Evolutionary conservation across 2,329 filamentous ascomycete species (phyloP), one percentile per base, ranked within the genome.

Genomic region (Cryphonectria japonica): DNA sequence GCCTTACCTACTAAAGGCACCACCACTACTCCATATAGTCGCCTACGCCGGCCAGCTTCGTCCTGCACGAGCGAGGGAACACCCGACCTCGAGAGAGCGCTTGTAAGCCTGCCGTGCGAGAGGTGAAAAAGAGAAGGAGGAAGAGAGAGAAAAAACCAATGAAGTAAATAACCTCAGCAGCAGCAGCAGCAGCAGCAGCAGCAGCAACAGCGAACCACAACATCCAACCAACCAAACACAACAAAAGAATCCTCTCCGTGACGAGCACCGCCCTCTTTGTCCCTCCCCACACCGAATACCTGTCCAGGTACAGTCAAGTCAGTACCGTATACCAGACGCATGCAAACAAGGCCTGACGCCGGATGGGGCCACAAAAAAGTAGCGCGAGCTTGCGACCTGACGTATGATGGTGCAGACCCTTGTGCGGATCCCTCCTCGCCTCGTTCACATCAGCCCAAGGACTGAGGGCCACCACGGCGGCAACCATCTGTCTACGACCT

Each of bases 301-400:
- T 60, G 57, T 34, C 37, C 61, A 63, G 13, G 61, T 46, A 63
- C 61, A 46, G 9, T 19, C 34, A 41, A 41, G 29, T 39, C 37
- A n/a, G 61, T 46, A 64, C 41, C 26, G 26, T 32, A 46, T 46
- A 61, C 59, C 34, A 61, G 59, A 61, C 41, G 61, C 63, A 32
- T 19, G 41, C 41, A 46, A 32, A 65, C 41, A 65, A 65, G 41
- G 57, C 67, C 69, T 52, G 43, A 66, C 57, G 71, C 71, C 65
- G 70, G 61, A 72, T 71, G 71, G 71, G 69, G 64, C 71, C 71
- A 70, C 66, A 67, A 67, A 72, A 67, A 62, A 57, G 71, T 67
- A 59, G 63, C 63, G 66, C 61, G 66, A 72, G 66, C 69, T 72
- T 69, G 71, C 63, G 54, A 61, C 71, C 69, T 73, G 62, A 72